Evolutionary conservation across 306 rosid genomes (phyloP).

Genomic region (Benincasa hispida): DNA sequence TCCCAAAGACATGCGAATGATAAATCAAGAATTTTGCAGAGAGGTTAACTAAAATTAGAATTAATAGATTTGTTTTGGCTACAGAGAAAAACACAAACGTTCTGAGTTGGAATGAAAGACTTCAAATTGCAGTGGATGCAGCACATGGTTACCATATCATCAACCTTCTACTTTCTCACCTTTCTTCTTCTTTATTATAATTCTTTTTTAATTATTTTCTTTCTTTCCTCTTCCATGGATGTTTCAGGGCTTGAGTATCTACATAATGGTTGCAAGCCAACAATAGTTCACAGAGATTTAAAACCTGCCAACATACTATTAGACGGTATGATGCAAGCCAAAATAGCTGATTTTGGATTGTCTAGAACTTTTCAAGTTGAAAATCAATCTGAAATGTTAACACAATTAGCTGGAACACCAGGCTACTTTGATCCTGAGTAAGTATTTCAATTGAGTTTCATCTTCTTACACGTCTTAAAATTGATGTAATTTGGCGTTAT

Average conservation of each 20-base stretch:
- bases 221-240: neutral
- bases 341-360: conserved; percentile 39
- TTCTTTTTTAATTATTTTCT: neutral
- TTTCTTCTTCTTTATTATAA: neutral
- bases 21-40: too few species aligned
- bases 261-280: conserved; percentile 26
- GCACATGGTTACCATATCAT: conserved; percentile 8
- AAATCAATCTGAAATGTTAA: conserved; percentile 18
- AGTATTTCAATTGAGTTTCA: conserved; percentile 3
- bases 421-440: conserved; percentile 44
- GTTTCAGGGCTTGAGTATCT: conserved; percentile 24
- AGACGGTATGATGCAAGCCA: conserved; percentile 20
- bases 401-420: conserved; percentile 21
- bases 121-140: conserved; percentile 11
- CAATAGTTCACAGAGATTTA: conserved; percentile 37
- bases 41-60: too few species aligned
- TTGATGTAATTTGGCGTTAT: neutral
- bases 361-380: conserved; percentile 20
- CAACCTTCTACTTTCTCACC: neutral
- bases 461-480: neutral
- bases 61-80: neutral
- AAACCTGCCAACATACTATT: conserved; percentile 46
- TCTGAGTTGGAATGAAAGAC: conserved; percentile 19
- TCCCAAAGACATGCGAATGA: too few species aligned
- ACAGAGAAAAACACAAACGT: neutral